Evolutionary conservation across 2,329 filamentous ascomycete genomes (phyloP), one percentile per base, ranked within the genome.

Genomic region (Aspergillus quadricinctus): DNA sequence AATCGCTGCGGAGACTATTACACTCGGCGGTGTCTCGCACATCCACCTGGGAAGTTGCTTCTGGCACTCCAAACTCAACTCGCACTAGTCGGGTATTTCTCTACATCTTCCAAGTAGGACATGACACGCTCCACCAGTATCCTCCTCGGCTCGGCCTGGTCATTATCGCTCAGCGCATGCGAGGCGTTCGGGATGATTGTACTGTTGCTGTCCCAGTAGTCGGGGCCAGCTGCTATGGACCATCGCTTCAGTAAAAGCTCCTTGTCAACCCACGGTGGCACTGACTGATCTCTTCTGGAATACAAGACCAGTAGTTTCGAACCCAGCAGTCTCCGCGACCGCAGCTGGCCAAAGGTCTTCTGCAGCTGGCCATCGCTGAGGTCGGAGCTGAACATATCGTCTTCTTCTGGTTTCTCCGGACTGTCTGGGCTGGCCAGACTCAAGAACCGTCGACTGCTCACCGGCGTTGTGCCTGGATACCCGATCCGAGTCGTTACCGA

Each of bases 321-420:
- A 55, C 65, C 69, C 54, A 79, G 49, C 23, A 78, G 52, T 0
- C 74, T 75, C 11, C 67, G 61, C 21, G 67, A 67, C 63, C 41
- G 81, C 70, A 60, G 66, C 76, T 3, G 31, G 31, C 85, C 82
- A 81, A 93, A 96, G 17, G 87, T 87, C 14, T 70, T 69, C 27
- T 72, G 67, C 6, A 92, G 75, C 19, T 79, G 77, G 29, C 82
- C 78, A 45, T 84, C 81, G 0, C 77, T 71, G n/a, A 94, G 75
- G 67, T 94, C 89, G 2, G 85, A 86, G n/a, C 88, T 92, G 75
- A 96, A 96, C 68, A 89, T 90, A 69, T 96, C 92, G 69, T 97
- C 92, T 57, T 89, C 88, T 9, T 87, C 88, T 4, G 85, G 79
- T 50, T 78, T 73, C 49, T 78, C 76, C 0, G 83, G 83, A 21